These are phyloP conservation scores for Saccharomycopsis fibuligera DNA, from an alignment of 805 yeast genomes.

Conservation along the genomic window DNA sequence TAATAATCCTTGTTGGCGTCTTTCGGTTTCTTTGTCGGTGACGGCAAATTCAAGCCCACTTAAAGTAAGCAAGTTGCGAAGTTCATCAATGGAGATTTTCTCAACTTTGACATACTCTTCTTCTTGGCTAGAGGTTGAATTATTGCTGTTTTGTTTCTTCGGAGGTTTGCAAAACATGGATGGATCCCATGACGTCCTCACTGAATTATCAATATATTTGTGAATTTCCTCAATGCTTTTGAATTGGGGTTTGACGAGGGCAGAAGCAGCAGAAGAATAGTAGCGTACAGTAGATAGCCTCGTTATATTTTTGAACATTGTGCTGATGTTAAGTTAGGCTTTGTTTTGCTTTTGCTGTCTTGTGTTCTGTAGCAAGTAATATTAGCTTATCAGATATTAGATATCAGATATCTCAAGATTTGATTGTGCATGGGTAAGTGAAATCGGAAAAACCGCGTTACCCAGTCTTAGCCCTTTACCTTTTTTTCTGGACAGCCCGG, in stretches of 20 bases:
- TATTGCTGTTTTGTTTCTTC: background rate
- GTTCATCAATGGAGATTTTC: background rate
- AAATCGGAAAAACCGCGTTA: too few relatives aligned
- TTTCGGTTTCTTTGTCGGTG: background rate
- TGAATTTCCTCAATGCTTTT: background rate
- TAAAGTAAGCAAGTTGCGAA: background rate
- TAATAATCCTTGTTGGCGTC: constrained; percentile 3
- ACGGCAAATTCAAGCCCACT: constrained; percentile 12
- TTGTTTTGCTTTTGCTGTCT: too few relatives aligned
- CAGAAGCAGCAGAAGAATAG: background rate
- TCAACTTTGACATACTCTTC: background rate
- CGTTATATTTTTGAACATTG: too few relatives aligned
- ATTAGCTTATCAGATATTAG: too few relatives aligned
- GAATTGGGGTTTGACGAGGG: background rate
- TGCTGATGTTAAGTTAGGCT: too few relatives aligned
- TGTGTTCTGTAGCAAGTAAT: too few relatives aligned
- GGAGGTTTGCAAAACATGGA: constrained; percentile 1
- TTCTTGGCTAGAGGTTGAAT: too few relatives aligned
- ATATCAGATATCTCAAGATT: too few relatives aligned
- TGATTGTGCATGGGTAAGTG: too few relatives aligned
- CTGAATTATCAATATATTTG: background rate
- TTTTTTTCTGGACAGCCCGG: too few relatives aligned
- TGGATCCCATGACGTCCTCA: background rate
- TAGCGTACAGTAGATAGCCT: too few relatives aligned
- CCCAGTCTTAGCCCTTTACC: too few relatives aligned